Evolutionary conservation across 441 rosid species (phyloP), one percentile per base, ranked within the genome.

Genomic region (Melastoma candidum): DNA sequence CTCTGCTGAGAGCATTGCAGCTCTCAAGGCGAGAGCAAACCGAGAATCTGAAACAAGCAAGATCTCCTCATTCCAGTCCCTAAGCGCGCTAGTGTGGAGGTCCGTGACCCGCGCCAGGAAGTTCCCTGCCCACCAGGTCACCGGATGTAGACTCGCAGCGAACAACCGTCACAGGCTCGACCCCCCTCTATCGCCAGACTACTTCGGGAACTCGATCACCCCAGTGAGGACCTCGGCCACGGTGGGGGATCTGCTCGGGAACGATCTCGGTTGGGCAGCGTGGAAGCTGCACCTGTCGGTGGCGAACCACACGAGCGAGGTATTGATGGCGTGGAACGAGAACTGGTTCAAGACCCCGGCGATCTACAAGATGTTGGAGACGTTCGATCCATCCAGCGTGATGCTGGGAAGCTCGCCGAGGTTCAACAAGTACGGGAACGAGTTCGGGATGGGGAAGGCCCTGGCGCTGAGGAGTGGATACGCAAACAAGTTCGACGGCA

Each of bases 361-460:
- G 1, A 12, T 88, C 22, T 78, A 76, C 70, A 63, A 68, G 4
- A 22, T 74, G 1, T 77, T 48, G 9, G 53, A 52, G 53, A 7
- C 62, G 47, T 85, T 74, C 47, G 82, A 80, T 55, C 82, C 81
- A 0, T 3, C 54, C 36, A 81, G 78, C 9, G 62, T 89, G 53
- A 65, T 75, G 81, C 74, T 89, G 71, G 93, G 86, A 52, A 83
- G 95, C 65, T 89, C 93, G 0, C 95, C 88, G 0, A 74, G 95
- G 60, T 89, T 89, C 70, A 52, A 85, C 58, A 85, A 63, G 72
- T 85, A 89, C 1, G 85, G 90, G 11, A 65, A 53, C 44, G 85
- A 86, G 47, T 90, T 84, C 49, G 90, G 87, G 25, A 45, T 90
- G 67, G 94, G 97, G 12, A 82, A 89, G 65, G 88, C 81, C 7